Percentiles rank a stretch among this genome's conserved stretches.
phyloP scores from a whole-genome alignment of 495 filamentous ascomycete genomes.

The Neurospora tetrasperma region DNA sequence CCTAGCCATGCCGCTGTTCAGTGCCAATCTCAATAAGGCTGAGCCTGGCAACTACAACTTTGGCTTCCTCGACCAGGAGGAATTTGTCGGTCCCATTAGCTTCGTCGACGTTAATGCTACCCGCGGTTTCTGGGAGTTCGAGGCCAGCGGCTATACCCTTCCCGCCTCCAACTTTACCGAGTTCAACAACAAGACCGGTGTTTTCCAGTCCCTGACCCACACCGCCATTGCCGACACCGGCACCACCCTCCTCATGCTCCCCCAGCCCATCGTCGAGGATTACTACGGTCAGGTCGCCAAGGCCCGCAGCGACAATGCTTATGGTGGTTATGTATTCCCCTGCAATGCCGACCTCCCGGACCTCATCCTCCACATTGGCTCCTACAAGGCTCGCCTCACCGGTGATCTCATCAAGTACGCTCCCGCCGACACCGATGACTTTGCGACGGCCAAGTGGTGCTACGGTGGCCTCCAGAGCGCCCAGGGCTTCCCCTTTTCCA shows the following conservation, averaged over 20 bases:
- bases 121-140: slow-evolving; percentile 68
- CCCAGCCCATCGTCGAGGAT: slow-evolving; percentile 41
- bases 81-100: slow-evolving; percentile 52
- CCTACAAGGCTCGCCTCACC: slow-evolving; percentile 45
- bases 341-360: slow-evolving; percentile 28
- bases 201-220: slow-evolving; percentile 47
- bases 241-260: slow-evolving; percentile 63
- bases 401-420: slow-evolving; percentile 53
- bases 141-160: slow-evolving; percentile 48
- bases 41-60: slow-evolving; percentile 21
- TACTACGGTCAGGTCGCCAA: slow-evolving; percentile 59
- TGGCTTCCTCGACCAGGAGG: slow-evolving; percentile 21
- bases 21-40: slow-evolving; percentile 54
- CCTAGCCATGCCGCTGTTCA: slow-evolving; percentile 59
- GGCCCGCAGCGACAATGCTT: slow-evolving; percentile 34
- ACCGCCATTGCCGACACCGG: slow-evolving; percentile 52
- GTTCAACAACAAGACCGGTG: slow-evolving; percentile 27
- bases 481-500: slow-evolving; percentile 52
- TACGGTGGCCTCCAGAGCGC: slow-evolving; percentile 59
- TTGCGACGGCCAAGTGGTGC: slow-evolving; percentile 40
- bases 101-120: slow-evolving; percentile 50
- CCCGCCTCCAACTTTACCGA: slow-evolving; percentile 22
- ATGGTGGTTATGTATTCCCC: slow-evolving; percentile 42
- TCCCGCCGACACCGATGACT: slow-evolving; percentile 29
- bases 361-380: slow-evolving; percentile 48